Conservation (phyloP, 805 yeast species). For the Teunomyces funiuensis region DNA sequence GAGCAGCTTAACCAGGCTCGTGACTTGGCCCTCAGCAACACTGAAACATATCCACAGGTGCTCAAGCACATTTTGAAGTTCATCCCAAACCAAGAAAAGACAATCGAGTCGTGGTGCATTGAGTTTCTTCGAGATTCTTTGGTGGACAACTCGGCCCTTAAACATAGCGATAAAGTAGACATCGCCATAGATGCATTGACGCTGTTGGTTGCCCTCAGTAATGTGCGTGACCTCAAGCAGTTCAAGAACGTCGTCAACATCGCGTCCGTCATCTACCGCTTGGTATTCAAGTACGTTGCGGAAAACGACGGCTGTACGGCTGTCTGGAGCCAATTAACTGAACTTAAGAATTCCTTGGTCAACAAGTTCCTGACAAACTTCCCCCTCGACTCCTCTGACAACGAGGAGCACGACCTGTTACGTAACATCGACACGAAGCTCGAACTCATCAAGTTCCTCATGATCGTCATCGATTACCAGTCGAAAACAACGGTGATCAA, state of each 20-base stretch:
- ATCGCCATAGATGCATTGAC: constrained; percentile 43
- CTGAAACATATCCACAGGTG: constrained; percentile 39
- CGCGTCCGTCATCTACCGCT: constrained; percentile 41
- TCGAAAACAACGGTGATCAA: constrained; percentile 37
- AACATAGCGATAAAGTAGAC: constrained; percentile 31
- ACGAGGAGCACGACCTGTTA: constrained; percentile 47
- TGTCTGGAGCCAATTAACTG: constrained; percentile 57
- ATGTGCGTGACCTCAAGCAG: constrained; percentile 29
- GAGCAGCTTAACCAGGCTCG: constrained; percentile 40
- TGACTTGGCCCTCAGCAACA: constrained; percentile 30
- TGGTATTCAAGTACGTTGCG: constrained; percentile 46
- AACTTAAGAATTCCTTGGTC: constrained; percentile 60
- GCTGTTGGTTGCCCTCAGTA: constrained; percentile 26
- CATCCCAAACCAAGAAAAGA: constrained; percentile 31
- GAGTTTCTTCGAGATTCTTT: constrained; percentile 40
- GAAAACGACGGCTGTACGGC: constrained; percentile 44
- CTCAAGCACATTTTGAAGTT: constrained; percentile 44
- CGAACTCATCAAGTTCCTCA: constrained; percentile 73
- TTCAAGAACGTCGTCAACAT: constrained; percentile 34
- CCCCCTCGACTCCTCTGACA: constrained; percentile 51
- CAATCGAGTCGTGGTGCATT: constrained; percentile 43
- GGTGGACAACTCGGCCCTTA: constrained; percentile 17
- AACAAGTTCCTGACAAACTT: constrained; percentile 56
- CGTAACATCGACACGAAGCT: constrained; percentile 60
- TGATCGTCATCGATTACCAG: constrained; percentile 44